Conservation (phyloP, 192 early-diverging fungal genomes). For the Umbelopsis sp. region DNA sequence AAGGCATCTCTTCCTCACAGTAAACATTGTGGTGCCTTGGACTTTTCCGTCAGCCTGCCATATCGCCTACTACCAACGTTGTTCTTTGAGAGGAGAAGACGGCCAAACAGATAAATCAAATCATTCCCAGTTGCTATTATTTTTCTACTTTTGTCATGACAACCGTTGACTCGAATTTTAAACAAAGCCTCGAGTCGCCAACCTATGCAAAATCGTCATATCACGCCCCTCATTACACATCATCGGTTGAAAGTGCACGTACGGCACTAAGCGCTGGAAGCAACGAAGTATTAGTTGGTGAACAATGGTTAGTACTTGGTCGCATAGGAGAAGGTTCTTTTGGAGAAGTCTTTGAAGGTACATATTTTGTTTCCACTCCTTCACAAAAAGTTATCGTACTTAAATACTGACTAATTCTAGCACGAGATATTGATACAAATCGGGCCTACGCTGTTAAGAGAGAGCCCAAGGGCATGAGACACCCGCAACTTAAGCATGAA, state of each 20-base stretch:
- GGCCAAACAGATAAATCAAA: not conserved
- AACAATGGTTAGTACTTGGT: conserved; percentile 54
- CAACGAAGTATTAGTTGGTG: conserved; percentile 46
- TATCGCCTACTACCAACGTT: not conserved
- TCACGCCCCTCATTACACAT: conserved; percentile 6
- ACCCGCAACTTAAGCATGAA: conserved; percentile 56
- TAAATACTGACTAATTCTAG: conserved; percentile 30
- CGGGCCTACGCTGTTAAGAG: conserved; percentile 56
- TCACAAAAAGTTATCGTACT: not conserved
- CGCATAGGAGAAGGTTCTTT: conserved; percentile 67
- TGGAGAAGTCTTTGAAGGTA: conserved; percentile 67
- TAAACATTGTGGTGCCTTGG: conserved; percentile 14
- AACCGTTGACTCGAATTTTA: not conserved
- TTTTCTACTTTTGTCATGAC: not conserved
- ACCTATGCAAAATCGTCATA: conserved; percentile 16
- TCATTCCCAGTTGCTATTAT: not conserved
- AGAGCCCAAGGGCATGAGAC: conserved; percentile 40
- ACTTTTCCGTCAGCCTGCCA: conserved; percentile 22
- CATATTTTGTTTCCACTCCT: not conserved
- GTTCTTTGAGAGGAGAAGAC: not conserved
- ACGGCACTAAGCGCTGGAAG: conserved; percentile 22
- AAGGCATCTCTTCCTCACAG: conserved; percentile 9
- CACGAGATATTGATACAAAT: conserved; percentile 44
- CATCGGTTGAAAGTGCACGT: conserved; percentile 20
- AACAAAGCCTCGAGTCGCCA: conserved; percentile 5